phyloP scores from a whole-genome alignment of 495 filamentous ascomycete genomes.

The Penicillium coffeae region DNA sequence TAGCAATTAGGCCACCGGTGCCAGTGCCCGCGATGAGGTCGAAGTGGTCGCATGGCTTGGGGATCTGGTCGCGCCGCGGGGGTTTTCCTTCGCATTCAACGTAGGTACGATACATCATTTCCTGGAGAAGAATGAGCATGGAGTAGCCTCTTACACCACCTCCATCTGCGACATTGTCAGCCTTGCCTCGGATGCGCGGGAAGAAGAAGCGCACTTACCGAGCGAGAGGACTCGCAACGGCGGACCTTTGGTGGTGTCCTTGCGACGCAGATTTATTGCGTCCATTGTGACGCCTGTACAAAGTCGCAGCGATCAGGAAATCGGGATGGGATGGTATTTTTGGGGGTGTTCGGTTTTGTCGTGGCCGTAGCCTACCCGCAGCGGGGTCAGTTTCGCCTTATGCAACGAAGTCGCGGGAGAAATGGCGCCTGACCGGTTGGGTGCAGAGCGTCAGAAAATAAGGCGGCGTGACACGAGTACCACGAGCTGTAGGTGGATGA shows the following conservation, averaged over 20 bases:
- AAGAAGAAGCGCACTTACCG: constrained; percentile 50
- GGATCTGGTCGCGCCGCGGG: constrained; percentile 80
- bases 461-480: constrained; percentile 16
- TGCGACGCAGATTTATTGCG: constrained; percentile 54
- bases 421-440: constrained; percentile 23
- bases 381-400: constrained; percentile 30
- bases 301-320: constrained; percentile 7
- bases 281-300: constrained; percentile 25
- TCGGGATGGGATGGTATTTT: constrained; percentile 1
- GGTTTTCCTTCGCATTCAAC: constrained; percentile 79
- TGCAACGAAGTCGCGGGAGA: constrained; percentile 20
- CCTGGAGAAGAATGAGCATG: constrained; percentile 91
- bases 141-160: constrained; percentile 96
- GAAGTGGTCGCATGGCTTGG: constrained; percentile 97
- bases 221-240: constrained; percentile 88
- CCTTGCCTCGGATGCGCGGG: neutral
- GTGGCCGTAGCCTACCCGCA: constrained; percentile 25
- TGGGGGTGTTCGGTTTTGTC: constrained; percentile 10
- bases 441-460: constrained; percentile 13
- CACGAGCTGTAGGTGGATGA: constrained; percentile 1
- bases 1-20: constrained; percentile 89
- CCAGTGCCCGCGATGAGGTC: constrained; percentile 94
- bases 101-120: constrained; percentile 91
- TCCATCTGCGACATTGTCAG: constrained; percentile 61
- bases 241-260: constrained; percentile 92